Base-by-base conservation (phyloP, 192 early-diverging fungal species). In the Coemansia guatemalensis region DNA sequence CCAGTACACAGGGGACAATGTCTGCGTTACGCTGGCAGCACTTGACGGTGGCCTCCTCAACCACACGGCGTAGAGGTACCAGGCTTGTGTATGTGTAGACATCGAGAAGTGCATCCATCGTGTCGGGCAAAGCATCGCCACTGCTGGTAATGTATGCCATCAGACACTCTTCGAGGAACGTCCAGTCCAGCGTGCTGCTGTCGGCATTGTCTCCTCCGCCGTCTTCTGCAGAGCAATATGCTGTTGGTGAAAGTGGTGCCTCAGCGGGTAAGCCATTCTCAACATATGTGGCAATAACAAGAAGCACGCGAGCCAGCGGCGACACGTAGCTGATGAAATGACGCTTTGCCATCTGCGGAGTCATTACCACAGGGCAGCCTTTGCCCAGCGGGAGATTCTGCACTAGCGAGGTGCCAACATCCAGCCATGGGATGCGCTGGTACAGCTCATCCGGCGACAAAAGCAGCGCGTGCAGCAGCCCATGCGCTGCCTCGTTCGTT, bases 311-410 rank as follows among this genome's bases (percentile, higher is more conserved):
- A 6, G 77, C 68, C 20, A 80, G 58, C 6, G 77, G 77, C 49
- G 77, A 74, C 41, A 80, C 20, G 22, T 62, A 74, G 2, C 61
- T 49, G n/a, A 80, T 52, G 64, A 80, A 80, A 39, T 80, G 56
- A 22, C 33, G 18, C 50, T 74, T 80, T 7, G 77, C 77, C 14
- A 54, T 20, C 2, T 30, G 12, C 4, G 72, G 20, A n/a, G 22
- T 51, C 62, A 80, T 68, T 3, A 68, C 64, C 17, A 74, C 77
- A 11, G 72, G 64, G 14, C 53, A 65, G 7, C 77, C 77, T n/a
- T 74, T 61, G 30, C 58, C 56, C 8, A 70, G 65, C 6, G 71
- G 68, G 11, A 71, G 49, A 20, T 62, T 71, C 30, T 71, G 72
- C 9, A 74, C 61, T 8, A 70, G 25, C 0, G 65, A 58, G 3